phyloP scores from a whole-genome alignment of 768 basidiomycete genomes.

The Stropharia rugosoannulata region DNA sequence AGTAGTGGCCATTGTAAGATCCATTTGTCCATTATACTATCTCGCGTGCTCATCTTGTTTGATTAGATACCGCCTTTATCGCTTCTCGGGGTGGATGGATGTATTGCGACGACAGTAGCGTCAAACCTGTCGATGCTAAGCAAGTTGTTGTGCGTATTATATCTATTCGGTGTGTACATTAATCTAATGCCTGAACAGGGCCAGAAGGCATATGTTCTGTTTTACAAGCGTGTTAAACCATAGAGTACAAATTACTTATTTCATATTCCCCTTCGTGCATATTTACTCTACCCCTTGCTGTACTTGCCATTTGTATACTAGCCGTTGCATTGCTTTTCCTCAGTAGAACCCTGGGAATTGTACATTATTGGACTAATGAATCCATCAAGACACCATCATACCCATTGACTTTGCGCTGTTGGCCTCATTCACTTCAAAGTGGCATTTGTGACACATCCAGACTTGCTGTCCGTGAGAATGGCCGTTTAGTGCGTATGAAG shows the following conservation, averaged over 20 bases:
- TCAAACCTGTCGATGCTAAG: conserved; percentile 68
- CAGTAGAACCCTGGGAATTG: conserved; percentile 32
- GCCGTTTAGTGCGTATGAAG: conserved; percentile 10
- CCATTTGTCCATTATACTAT: neutral
- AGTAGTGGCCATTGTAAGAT: conserved; percentile 94
- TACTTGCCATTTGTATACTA: conserved; percentile 31
- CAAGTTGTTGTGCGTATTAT: conserved; percentile 73
- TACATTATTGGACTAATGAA: conserved; percentile 25
- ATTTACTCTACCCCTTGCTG: conserved; percentile 16
- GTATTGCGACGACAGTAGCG: conserved; percentile 92
- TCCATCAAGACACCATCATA: conserved; percentile 36
- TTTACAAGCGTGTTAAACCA: conserved; percentile 66
- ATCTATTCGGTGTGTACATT: neutral
- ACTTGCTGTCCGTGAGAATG: conserved; percentile 14
- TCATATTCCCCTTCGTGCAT: conserved; percentile 19
- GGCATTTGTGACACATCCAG: conserved; percentile 49
- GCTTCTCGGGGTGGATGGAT: conserved; percentile 87
- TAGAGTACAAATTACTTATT: conserved; percentile 36
- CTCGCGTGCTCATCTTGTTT: conserved; percentile 1
- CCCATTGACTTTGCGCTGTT: conserved; percentile 25
- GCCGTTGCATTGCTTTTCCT: conserved; percentile 25
- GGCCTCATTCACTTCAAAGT: conserved; percentile 35
- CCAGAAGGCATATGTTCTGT: conserved; percentile 77
- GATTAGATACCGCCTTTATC: conserved; percentile 88
- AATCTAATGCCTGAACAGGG: conserved; percentile 26